Percentiles rank a stretch among this genome's conserved stretches.
Conservation (phyloP, 208 protist genomes). For the Acanthamoeba lenticulata region DNA sequence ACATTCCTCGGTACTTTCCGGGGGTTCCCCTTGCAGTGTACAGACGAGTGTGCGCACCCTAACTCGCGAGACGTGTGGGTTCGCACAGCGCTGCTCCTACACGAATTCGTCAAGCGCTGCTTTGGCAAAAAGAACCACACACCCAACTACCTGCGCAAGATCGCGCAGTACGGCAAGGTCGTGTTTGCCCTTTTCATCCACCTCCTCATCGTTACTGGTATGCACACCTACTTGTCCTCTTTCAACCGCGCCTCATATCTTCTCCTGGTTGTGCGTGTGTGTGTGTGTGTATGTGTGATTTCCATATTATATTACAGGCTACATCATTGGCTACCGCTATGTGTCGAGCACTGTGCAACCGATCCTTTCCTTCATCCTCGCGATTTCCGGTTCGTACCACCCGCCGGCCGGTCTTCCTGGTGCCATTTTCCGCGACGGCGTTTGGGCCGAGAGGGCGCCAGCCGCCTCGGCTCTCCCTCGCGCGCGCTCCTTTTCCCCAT, state of each 20-base stretch:
- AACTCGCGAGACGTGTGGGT: background rate
- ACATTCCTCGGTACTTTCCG: background rate
- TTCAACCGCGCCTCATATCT: background rate
- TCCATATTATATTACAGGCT: background rate
- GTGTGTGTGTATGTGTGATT: background rate
- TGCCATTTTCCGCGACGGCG: background rate
- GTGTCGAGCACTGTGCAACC: conserved; percentile 34
- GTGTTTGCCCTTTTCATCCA: conserved; percentile 36
- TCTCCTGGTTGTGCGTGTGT: background rate
- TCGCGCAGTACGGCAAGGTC: conserved; percentile 53
- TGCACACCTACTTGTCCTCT: background rate
- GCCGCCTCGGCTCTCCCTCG: too few relatives aligned
- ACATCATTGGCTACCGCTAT: conserved; percentile 54
- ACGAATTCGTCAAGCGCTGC: conserved; percentile 27
- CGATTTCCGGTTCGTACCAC: conserved; percentile 1
- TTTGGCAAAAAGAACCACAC: conserved; percentile 22
- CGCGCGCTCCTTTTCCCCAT: too few relatives aligned
- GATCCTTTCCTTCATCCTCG: background rate
- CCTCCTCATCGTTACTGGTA: conserved; percentile 34
- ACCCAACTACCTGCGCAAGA: conserved; percentile 42
- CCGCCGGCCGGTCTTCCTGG: too few relatives aligned
- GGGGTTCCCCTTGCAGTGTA: background rate
- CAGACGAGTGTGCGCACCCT: background rate
- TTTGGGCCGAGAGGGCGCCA: too few relatives aligned
- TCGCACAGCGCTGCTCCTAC: background rate